Evolutionary conservation across 169 alveolate genomes (phyloP).

Genomic region (Plasmodium reichenowi): DNA sequence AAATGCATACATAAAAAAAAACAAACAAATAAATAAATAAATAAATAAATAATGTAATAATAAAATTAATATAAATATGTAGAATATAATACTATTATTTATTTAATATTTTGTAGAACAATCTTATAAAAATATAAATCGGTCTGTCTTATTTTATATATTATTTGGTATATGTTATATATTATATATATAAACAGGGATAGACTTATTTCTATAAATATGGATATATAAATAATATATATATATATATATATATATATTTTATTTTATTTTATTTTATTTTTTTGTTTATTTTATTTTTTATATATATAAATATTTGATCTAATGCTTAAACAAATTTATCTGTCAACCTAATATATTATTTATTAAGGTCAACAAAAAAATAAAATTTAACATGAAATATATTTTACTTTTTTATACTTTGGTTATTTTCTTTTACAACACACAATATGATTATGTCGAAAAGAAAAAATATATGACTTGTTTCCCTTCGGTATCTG

Average conservation of each 20-base stretch:
- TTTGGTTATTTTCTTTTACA: conserved; percentile 5
- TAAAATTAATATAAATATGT: too few species aligned
- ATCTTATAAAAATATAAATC: too few species aligned
- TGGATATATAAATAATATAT: not conserved
- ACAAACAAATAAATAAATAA: too few species aligned
- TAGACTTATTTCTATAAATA: not conserved
- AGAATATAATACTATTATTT: too few species aligned
- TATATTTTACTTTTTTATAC: conserved; percentile 1
- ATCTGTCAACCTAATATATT: not conserved
- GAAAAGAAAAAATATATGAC: not conserved
- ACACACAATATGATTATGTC: not conserved
- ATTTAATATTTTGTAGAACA: too few species aligned
- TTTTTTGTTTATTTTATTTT: too few species aligned
- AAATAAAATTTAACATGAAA: conserved; percentile 10
- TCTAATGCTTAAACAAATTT: not conserved
- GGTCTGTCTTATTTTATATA: too few species aligned
- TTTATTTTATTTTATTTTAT: too few species aligned
- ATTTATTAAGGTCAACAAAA: too few species aligned
- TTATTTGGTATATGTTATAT: too few species aligned
- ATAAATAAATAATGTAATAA: too few species aligned
- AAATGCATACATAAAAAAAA: too few species aligned
- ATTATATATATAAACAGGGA: not conserved
- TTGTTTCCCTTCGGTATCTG: not conserved
- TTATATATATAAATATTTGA: not conserved
- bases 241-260: not conserved